Evolutionary conservation across 2,329 filamentous ascomycete genomes (phyloP).

Genomic region (Rosellinia necatrix): DNA sequence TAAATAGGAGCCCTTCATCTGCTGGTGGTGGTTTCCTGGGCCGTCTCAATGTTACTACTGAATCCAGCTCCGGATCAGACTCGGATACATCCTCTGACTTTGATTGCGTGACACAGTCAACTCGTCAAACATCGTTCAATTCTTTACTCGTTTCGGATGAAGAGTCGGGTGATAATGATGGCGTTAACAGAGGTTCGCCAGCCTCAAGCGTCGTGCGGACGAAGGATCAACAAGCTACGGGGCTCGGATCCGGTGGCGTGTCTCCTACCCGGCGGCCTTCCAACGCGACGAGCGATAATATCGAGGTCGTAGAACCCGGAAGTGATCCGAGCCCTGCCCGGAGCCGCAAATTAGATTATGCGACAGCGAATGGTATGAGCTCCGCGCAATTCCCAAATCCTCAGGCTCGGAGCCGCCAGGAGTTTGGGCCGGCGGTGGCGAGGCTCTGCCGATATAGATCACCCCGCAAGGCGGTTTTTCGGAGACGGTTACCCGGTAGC

Average conservation of each 20-base stretch:
- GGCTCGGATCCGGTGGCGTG: background rate
- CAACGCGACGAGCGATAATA: background rate
- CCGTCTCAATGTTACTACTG: background rate
- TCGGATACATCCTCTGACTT: slow-evolving; percentile 14
- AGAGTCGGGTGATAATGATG: background rate
- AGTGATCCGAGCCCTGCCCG: background rate
- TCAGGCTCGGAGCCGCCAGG: background rate
- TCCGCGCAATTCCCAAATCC: background rate
- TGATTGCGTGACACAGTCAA: slow-evolving; percentile 15
- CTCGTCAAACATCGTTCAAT: slow-evolving; percentile 14
- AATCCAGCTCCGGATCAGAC: slow-evolving; percentile 8
- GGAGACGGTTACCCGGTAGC: slow-evolving; percentile 1
- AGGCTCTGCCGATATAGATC: slow-evolving; percentile 16
- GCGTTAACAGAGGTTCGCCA: background rate
- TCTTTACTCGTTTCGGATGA: background rate
- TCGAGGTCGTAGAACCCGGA: background rate
- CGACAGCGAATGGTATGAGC: background rate
- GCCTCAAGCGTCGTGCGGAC: background rate
- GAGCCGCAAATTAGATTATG: background rate
- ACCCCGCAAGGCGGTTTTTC: slow-evolving; percentile 8
- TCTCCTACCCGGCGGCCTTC: background rate
- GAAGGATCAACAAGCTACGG: background rate
- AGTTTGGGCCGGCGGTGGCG: slow-evolving; percentile 14
- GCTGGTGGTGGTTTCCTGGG: background rate
- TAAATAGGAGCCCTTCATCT: background rate